Evolutionary conservation across 805 yeast species (phyloP).

Genomic region (Candida cerambycidarum): DNA sequence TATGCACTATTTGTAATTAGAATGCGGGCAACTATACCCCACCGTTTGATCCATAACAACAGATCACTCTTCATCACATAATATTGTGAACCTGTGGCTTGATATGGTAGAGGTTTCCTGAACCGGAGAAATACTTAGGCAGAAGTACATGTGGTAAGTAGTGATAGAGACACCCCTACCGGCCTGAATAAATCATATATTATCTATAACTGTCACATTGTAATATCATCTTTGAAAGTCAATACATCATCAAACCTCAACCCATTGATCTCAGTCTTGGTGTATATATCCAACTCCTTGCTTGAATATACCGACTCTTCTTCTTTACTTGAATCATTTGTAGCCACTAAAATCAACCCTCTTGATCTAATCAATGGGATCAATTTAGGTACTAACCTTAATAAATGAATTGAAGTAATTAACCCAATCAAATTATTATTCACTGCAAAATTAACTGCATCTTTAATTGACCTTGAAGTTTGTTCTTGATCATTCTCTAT

Average conservation of each 20-base stretch:
- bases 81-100: too few species aligned
- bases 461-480: slow-evolving; percentile 68
- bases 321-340: slow-evolving; percentile 38
- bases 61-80: too few species aligned
- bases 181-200: too few species aligned
- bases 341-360: slow-evolving; percentile 83
- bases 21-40: too few species aligned
- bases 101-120: too few species aligned
- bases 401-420: slow-evolving; percentile 68
- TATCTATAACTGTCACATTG: too few species aligned
- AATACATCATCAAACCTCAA: slow-evolving; percentile 60
- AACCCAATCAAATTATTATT: slow-evolving; percentile 84
- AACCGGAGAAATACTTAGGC: too few species aligned
- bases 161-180: too few species aligned
- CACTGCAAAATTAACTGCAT: slow-evolving; percentile 78
- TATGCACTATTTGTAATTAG: too few species aligned
- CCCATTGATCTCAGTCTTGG: slow-evolving; percentile 61
- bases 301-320: slow-evolving; percentile 21
- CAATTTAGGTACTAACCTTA: slow-evolving; percentile 72
- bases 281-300: slow-evolving; percentile 35
- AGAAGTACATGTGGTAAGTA: too few species aligned
- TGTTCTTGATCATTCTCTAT: slow-evolving; percentile 35
- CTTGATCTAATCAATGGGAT: slow-evolving; percentile 72
- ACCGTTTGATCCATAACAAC: too few species aligned
- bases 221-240: slow-evolving; percentile 59